Evolutionary conservation across 176 grass and related monocot species (phyloP), one percentile per base, ranked within the genome.

Genomic region (Saccharum spontaneum): DNA sequence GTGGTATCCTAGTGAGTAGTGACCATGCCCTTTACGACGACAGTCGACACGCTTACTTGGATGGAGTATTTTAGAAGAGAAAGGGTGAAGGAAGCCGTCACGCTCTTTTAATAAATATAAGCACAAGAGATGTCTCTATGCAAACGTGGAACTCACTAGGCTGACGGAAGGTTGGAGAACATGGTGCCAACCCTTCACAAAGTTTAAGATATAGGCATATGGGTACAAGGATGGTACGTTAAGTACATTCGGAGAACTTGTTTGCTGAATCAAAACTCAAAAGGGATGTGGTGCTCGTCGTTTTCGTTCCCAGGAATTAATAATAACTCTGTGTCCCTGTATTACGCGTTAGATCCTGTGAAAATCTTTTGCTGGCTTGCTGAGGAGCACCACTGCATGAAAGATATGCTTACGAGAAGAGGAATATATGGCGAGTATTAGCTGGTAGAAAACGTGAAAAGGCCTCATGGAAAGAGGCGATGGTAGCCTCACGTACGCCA

Each of bases 391-490:
- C 48, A 34, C 75, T 67, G 36, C 79, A 54, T 67, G 44, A 18
- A 22, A 72, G 76, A 86, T 90, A 36, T 83, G 88, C 84, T 90
- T 65, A 78, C 79, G 67, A 90, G 36, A 86, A 76, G 44, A 86
- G 55, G 79, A 90, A 90, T 90, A 82, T 90, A 86, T 90, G 74
- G 79, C 7, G 34, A 41, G 62, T 77, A 82, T 82, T 82, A 34
- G 34, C 50, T 43, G 1, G 66, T 90, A 86, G 55, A 83, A 73
- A 66, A 83, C 67, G 8, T 83, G 15, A 45, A 82, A 82, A 66
- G 72, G 83, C 68, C 65, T 22, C 10, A 24, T 22, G 62, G 55
- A 62, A 75, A 62, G 31, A 63, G 12, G 71, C 63, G 67, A 67
- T 17, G 44, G 71, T 24, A 68, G 30, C 43, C 6, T 65, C 41